Evolutionary conservation across 2,329 filamentous ascomycete species (phyloP), one percentile per base, ranked within the genome.

Genomic region (Blumeria hordei): DNA sequence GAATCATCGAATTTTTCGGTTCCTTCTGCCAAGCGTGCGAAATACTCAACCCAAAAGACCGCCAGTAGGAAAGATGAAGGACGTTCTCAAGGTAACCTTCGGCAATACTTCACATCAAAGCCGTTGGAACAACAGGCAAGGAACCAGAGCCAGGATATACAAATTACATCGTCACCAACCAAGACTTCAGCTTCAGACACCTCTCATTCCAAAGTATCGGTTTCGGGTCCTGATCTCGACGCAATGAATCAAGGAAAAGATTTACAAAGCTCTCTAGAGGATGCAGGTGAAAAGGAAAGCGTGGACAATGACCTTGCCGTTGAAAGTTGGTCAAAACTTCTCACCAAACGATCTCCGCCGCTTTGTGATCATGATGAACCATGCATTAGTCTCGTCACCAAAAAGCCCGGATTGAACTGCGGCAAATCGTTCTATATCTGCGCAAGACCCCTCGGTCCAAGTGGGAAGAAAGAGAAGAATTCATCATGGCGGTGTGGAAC

Each of bases 401-500:
- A 90, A 70, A 96, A 96, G 65, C 74, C 86, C 0, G 92, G 92
- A 1, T 70, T 85, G 59, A 98, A 96, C 63, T 81, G 65, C 69
- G 90, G 73, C 76, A 71, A 78, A 37, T 77, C 76, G 0, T 82
- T 82, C 63, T 82, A 76, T 65, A 75, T 79, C 56, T 82, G 78
- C 58, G 65, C 73, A 12, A 75, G 82, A 43, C 92, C 92, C 3
- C 69, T 96, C 1, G 90, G 88, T 0, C 88, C 88, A 1, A 85
- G 81, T 28, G 92, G 88, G 0, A 77, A 83, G 61, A 92, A 92
- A 65, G 88, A 94, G 67, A 83, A 73, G 57, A 83, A 81, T 1
- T 88, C 87, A 0, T 75, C 92, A 64, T 95, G 88, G 86, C 78
- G 86, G 45, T 96, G 90, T 67, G 72, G 75, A 2, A 94, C 87